phyloP scores from a whole-genome alignment of 1,284 basidiomycete genomes.

The Xerocomus amazonicus region DNA sequence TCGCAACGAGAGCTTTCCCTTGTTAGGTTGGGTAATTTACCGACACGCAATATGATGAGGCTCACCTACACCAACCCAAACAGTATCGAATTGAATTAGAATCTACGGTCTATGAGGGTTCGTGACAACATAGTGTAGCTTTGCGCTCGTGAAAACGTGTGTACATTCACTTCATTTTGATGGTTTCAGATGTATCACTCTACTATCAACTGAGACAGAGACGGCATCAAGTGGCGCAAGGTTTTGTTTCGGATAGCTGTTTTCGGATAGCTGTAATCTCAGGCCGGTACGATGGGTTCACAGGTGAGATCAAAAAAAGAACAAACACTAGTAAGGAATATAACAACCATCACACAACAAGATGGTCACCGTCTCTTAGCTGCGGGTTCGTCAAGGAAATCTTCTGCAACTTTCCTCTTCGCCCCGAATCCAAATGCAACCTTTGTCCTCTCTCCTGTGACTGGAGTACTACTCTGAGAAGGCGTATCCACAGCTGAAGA shows the following conservation, averaged over 20 bases:
- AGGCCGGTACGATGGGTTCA: neutral
- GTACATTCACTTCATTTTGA: no score
- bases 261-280: neutral
- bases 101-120: no score
- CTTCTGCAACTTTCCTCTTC: slow-evolving; percentile 74
- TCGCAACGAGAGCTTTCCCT: no score
- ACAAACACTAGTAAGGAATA: neutral
- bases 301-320: neutral
- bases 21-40: no score
- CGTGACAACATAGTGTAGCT: no score
- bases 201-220: neutral
- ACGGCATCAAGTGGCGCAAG: neutral
- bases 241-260: neutral
- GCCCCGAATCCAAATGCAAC: slow-evolving; percentile 71
- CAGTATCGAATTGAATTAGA: no score
- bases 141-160: no score
- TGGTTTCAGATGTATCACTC: no score
- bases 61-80: no score
- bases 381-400: slow-evolving; percentile 46
- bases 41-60: no score
- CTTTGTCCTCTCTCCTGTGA: slow-evolving; percentile 60
- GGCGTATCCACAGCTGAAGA: slow-evolving; percentile 50
- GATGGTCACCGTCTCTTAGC: slow-evolving; percentile 39
- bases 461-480: slow-evolving; percentile 50
- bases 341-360: neutral